Percentiles rank a stretch among this genome's conserved stretches.
Evolutionary conservation across 192 early-diverging fungal genomes (phyloP).

Genomic region (Coemansia sp.): DNA sequence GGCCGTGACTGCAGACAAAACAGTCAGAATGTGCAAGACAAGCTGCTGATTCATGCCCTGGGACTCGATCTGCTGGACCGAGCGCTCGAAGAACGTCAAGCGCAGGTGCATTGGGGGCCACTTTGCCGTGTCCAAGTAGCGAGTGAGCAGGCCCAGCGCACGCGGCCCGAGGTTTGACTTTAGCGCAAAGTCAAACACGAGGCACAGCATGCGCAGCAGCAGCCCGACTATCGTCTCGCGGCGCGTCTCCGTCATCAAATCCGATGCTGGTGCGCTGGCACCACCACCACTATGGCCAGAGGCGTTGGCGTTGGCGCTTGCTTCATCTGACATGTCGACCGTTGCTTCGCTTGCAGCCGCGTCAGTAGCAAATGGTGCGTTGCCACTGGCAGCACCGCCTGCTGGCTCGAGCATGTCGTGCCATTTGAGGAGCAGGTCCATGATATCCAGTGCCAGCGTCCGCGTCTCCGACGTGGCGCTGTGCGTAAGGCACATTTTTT

Average conservation of each 20-base stretch:
- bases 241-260: slow-evolving; percentile 35
- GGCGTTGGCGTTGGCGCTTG: slow-evolving; percentile 1
- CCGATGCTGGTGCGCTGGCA: slow-evolving; percentile 1
- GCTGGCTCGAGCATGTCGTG: slow-evolving; percentile 67
- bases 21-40: slow-evolving; percentile 50
- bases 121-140: slow-evolving; percentile 38
- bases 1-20: slow-evolving; percentile 39
- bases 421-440: slow-evolving; percentile 91
- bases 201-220: slow-evolving; percentile 51
- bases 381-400: background rate
- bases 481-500: slow-evolving; percentile 85
- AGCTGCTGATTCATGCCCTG: slow-evolving; percentile 55
- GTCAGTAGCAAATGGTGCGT: background rate
- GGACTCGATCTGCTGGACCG: slow-evolving; percentile 52
- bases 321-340: background rate
- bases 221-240: slow-evolving; percentile 53
- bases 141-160: slow-evolving; percentile 35
- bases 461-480: slow-evolving; percentile 87
- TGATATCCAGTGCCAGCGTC: slow-evolving; percentile 85
- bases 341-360: background rate
- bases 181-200: slow-evolving; percentile 53
- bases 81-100: slow-evolving; percentile 55
- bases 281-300: background rate
- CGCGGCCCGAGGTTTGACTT: slow-evolving; percentile 46
- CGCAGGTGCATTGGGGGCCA: slow-evolving; percentile 52